A percentile compares a stretch with the other conserved stretches of the same genome.
These are phyloP conservation scores for Clavaria fumosa DNA, from an alignment of 768 basidiomycete genomes.

Conservation along the genomic window DNA sequence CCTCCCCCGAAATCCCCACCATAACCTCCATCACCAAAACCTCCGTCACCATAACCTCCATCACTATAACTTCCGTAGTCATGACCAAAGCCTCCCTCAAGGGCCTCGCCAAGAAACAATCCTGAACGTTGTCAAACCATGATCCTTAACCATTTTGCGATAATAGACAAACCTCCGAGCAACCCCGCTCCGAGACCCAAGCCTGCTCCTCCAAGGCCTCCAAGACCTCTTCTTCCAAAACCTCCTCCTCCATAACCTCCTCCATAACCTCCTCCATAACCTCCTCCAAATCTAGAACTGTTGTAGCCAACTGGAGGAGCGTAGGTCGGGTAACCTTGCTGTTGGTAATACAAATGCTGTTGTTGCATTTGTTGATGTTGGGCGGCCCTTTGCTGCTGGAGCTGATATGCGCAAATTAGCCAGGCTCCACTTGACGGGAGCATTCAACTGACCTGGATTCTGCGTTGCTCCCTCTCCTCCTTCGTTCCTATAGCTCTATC, in stretches of 20 bases:
- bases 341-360: too few relatives aligned
- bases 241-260: background rate
- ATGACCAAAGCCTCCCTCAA: background rate
- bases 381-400: background rate
- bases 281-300: background rate
- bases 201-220: background rate
- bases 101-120: background rate
- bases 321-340: too few relatives aligned
- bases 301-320: background rate
- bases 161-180: background rate
- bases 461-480: constrained; percentile 35
- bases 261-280: background rate
- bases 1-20: too few relatives aligned
- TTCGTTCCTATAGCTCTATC: constrained; percentile 50
- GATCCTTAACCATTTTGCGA: too few relatives aligned
- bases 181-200: background rate
- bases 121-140: too few relatives aligned
- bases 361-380: too few relatives aligned
- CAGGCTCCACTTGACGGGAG: background rate
- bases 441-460: background rate
- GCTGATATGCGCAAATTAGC: background rate
- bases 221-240: background rate
- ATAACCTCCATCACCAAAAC: background rate
- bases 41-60: background rate
- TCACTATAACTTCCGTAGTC: background rate